These are phyloP conservation scores for Lolium rigidum DNA, from an alignment of 176 grass and related monocot genomes.

Conservation along the genomic window DNA sequence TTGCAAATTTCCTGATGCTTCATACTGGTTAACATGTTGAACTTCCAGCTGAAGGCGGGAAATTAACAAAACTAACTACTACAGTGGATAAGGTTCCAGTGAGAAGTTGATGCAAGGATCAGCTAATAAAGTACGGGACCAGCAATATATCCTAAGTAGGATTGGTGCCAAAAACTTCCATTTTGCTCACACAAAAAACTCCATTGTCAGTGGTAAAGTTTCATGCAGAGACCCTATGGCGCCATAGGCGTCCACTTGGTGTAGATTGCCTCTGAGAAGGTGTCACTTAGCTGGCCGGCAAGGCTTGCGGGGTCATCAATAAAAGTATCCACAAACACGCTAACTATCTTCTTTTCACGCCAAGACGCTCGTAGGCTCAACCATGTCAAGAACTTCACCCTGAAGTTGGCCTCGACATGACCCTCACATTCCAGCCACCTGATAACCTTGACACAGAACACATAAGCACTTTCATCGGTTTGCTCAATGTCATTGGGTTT, in stretches of 20 bases:
- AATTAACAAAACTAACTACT: neutral
- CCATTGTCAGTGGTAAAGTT: slow-evolving; percentile 54
- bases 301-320: slow-evolving; percentile 41
- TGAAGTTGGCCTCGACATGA: slow-evolving; percentile 47
- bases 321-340: slow-evolving; percentile 44
- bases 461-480: neutral
- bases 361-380: slow-evolving; percentile 37
- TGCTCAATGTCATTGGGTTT: neutral
- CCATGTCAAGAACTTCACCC: slow-evolving; percentile 69
- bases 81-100: neutral
- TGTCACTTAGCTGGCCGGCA: slow-evolving; percentile 35
- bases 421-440: slow-evolving; percentile 60
- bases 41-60: too few relatives aligned
- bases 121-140: neutral
- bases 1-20: neutral
- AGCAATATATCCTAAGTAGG: neutral
- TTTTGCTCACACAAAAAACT: neutral
- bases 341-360: slow-evolving; percentile 44
- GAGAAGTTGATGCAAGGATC: neutral
- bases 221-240: slow-evolving; percentile 42
- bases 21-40: too few relatives aligned
- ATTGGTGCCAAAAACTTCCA: neutral
- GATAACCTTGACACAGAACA: slow-evolving; percentile 56
- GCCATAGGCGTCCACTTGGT: slow-evolving; percentile 32
- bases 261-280: slow-evolving; percentile 57